Base-by-base conservation (phyloP, 1,284 basidiomycete genomes). In the Puccinia brachypodii region DNA sequence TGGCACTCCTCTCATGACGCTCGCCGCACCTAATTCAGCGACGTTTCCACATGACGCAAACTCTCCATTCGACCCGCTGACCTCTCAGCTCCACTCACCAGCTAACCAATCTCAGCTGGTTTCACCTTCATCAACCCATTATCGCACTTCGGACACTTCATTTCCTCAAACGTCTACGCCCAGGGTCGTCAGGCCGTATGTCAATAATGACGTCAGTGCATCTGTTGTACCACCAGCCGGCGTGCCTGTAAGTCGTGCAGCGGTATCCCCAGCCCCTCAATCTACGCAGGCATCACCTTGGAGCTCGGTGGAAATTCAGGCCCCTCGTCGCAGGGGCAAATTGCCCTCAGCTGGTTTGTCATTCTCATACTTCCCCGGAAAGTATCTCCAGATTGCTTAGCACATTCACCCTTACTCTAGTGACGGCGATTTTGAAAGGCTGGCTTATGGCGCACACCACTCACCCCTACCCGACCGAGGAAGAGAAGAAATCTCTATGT, bases 401-500 rank as follows among this genome's bases (percentile, higher is more conserved):
- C 40, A 9, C 11, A 33, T 44, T 28, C 13, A 6, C 44, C n/a
- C 58, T 19, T 72, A 94, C 94, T 87, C 92, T 93, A 86, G 94
- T 94, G 64, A 95, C 93, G 28, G 93, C 95, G 87, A 93, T 91
- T 85, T 89, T 95, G 85, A 94, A 94, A 85, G 90, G 93, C n/a
- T 95, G 94, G 94, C 88, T 95, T 53, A 91, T 95, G 85, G 90
- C 92, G 82, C 93, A 95, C 85, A 92, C 92, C 2, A 92, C 93
- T 85, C 93, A 95, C 85, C 94, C 94, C 11, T 95, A 95, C 86
- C 94, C 94, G 31, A 92, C 91, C 83, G 93, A 95, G 86, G 93
- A 94, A 84, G 94, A 95, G 89, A 95, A 95, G 88, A 93, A 94
- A 85, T 91, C 92, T 85, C 88, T 95, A 82, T 95, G 94, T 87